These are phyloP conservation scores for Curvularia verruculosa DNA, from an alignment of 2,329 filamentous ascomycete genomes.

Conservation along the genomic window DNA sequence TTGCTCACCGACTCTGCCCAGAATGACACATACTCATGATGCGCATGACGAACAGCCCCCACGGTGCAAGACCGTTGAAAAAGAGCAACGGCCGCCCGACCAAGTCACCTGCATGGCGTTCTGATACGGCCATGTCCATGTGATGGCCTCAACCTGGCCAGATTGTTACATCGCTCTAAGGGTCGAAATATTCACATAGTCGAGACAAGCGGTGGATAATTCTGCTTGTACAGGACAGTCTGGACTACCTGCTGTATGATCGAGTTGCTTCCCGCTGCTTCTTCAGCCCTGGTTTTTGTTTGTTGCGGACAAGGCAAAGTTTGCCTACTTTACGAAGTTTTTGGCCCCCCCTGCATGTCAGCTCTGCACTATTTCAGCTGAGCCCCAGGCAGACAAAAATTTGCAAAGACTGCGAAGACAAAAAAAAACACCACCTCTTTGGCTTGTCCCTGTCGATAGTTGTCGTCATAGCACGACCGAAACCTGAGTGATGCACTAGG, in stretches of 20 bases:
- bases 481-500: not conserved
- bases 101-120: slow-evolving; percentile 21
- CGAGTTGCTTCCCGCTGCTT: not conserved
- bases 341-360: slow-evolving; percentile 3
- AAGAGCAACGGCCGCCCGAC: not conserved
- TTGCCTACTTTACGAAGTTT: not conserved
- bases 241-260: not conserved
- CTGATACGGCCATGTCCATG: slow-evolving; percentile 5
- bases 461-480: slow-evolving; percentile 6
- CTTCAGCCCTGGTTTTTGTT: not conserved
- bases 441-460: no score
- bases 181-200: not conserved
- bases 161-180: not conserved
- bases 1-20: not conserved
- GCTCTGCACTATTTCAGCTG: not conserved
- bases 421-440: not conserved
- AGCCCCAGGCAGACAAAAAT: not conserved
- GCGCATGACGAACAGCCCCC: not conserved
- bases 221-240: not conserved
- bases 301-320: not conserved
- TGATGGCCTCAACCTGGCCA: slow-evolving; percentile 9
- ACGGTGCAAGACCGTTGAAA: not conserved
- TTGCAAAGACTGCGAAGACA: no score
- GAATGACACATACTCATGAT: slow-evolving; percentile 1
- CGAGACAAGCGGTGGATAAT: not conserved